These are phyloP conservation scores for Cyclostephanos invisitatus DNA, from an alignment of 108 stramenopile genomes.

Conservation along the genomic window DNA sequence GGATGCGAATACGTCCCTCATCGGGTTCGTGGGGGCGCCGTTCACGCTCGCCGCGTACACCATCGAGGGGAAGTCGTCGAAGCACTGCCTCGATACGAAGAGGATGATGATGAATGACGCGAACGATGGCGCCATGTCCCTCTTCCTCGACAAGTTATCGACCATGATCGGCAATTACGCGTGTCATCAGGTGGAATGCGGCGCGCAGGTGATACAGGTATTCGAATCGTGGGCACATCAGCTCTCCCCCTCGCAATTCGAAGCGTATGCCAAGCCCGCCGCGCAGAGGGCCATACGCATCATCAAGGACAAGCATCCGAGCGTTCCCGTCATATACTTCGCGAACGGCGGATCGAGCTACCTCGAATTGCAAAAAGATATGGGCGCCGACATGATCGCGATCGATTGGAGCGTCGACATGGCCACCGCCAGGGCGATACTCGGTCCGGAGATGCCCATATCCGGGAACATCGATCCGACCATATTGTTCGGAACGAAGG, in stretches of 20 bases:
- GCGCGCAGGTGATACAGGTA: conserved; percentile 97
- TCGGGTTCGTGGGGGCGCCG: conserved; percentile 98
- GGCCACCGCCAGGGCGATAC: conserved; percentile 77
- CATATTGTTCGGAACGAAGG: conserved; percentile 89
- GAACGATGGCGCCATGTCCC: conserved; percentile 62
- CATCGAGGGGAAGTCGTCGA: conserved; percentile 93
- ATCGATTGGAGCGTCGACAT: conserved; percentile 92
- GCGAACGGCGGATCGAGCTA: conserved; percentile 95
- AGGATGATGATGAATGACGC: conserved; percentile 90
- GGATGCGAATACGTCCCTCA: conserved; percentile 88
- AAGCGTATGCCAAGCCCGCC: conserved; percentile 88
- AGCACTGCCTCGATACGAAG: conserved; percentile 84
- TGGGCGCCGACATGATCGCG: conserved; percentile 89
- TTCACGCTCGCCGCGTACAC: conserved; percentile 97
- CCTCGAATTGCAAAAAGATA: conserved; percentile 89
- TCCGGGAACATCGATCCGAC: conserved; percentile 95
- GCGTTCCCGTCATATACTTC: conserved; percentile 97
- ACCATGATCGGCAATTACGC: conserved; percentile 91
- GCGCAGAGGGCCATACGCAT: conserved; percentile 86
- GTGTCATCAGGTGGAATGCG: conserved; percentile 95
- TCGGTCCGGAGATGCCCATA: conserved; percentile 84
- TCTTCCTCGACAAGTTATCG: conserved; percentile 88
- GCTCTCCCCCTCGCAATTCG: conserved; percentile 81
- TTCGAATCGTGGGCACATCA: conserved; percentile 99
- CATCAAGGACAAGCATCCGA: conserved; percentile 87